Conservation (phyloP, 1,284 basidiomycete genomes). For the Tilletia indica region DNA sequence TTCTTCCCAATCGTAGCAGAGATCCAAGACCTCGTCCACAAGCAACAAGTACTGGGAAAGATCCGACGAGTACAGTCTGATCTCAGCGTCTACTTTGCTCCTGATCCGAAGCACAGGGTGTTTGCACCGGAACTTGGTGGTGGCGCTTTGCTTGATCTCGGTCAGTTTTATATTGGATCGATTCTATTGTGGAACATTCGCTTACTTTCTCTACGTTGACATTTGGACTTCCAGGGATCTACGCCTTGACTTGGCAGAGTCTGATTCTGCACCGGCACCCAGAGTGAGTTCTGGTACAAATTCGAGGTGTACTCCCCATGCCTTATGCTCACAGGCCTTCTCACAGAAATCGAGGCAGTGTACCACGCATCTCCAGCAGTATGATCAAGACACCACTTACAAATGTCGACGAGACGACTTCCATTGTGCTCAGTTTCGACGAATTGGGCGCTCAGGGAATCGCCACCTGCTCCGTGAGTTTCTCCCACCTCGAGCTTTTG, state of each 20-base stretch:
- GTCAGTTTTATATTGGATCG: slow-evolving; percentile 24
- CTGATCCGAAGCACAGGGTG: slow-evolving; percentile 69
- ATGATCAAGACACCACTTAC: slow-evolving; percentile 74
- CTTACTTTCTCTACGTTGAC: background rate
- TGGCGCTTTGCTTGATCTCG: slow-evolving; percentile 74
- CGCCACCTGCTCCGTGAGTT: slow-evolving; percentile 19
- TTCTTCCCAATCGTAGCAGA: slow-evolving; percentile 43
- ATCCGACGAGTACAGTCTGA: slow-evolving; percentile 36
- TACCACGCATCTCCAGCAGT: slow-evolving; percentile 59
- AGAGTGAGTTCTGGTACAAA: slow-evolving; percentile 3
- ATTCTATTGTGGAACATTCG: no score
- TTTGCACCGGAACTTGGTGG: slow-evolving; percentile 78
- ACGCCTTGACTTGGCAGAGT: slow-evolving; percentile 48
- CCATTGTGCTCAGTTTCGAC: slow-evolving; percentile 72
- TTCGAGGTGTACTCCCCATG: no score
- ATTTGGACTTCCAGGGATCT: slow-evolving; percentile 35
- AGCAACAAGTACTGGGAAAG: slow-evolving; percentile 36
- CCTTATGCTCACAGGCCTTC: no score
- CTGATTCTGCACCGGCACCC: slow-evolving; percentile 39
- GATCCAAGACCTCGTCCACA: slow-evolving; percentile 34
- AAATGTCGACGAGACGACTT: slow-evolving; percentile 74
- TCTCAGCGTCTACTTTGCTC: slow-evolving; percentile 30
- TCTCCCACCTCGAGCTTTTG: background rate
- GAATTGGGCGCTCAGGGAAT: slow-evolving; percentile 53
- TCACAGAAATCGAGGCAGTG: slow-evolving; percentile 61